Conservation (phyloP, 106 monocot species). For the Dendrobium catenatum region DNA sequence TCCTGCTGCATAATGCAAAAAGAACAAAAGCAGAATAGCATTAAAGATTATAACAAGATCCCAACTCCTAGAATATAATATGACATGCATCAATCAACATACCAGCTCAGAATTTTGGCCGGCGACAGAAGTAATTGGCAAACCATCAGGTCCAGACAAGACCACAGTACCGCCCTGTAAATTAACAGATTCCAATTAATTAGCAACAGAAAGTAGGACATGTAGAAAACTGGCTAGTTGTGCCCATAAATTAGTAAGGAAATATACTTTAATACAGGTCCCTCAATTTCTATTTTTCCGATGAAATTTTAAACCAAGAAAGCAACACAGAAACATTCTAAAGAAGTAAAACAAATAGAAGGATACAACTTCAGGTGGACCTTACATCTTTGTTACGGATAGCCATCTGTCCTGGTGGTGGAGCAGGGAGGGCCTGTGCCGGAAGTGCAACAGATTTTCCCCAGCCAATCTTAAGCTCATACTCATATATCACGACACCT, state of each 20-base stretch:
- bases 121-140: conserved; percentile 62
- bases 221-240: neutral
- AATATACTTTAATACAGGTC: neutral
- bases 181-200: neutral
- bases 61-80: neutral
- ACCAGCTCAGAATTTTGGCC: conserved; percentile 92
- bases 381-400: conserved; percentile 94
- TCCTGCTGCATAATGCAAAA: neutral
- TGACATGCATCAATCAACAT: conserved; percentile 13
- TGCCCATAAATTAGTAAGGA: neutral
- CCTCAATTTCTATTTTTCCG: neutral
- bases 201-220: neutral
- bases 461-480: conserved; percentile 99
- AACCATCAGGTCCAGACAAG: conserved; percentile 81
- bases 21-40: neutral
- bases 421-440: conserved; percentile 96
- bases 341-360: neutral
- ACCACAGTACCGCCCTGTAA: conserved; percentile 84
- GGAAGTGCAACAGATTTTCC: conserved; percentile 98
- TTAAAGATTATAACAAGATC: neutral
- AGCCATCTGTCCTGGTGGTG: conserved; percentile 99
- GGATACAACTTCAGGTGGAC: neutral
- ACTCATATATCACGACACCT: conserved; percentile 96
- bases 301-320: neutral
- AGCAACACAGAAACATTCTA: neutral